A percentile compares a stretch with the other conserved stretches of the same genome.
phyloP scores from a whole-genome alignment of 2,329 filamentous ascomycete genomes.

The Helotiales sp. region DNA sequence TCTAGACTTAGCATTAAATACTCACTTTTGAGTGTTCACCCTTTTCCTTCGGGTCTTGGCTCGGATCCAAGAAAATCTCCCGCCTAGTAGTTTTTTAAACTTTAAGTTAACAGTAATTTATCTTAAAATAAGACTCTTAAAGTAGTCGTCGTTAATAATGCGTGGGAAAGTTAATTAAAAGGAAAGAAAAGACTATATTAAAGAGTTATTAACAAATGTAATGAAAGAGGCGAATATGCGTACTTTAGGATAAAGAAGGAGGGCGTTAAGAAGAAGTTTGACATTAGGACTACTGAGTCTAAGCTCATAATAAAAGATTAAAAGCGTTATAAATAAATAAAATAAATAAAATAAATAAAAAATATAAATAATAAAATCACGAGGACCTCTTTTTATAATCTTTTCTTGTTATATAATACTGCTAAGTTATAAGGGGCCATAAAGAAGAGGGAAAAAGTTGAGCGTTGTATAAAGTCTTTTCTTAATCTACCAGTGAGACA shows the following conservation, averaged over 20 bases:
- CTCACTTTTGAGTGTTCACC: constrained; percentile 24
- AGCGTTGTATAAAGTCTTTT: too few species aligned
- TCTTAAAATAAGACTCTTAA: constrained; percentile 21
- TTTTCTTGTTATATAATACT: too few species aligned
- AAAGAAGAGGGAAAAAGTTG: too few species aligned
- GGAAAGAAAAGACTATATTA: constrained; percentile 11
- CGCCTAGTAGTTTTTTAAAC: constrained; percentile 17
- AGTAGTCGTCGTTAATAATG: constrained; percentile 25
- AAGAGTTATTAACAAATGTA: constrained; percentile 16
- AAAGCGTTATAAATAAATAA: not conserved
- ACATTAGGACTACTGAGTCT: constrained; percentile 17
- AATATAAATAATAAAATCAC: constrained; percentile 6
- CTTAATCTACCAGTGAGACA: too few species aligned
- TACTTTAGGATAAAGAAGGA: too few species aligned
- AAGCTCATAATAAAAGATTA: constrained; percentile 13
- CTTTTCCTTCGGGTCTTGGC: constrained; percentile 26
- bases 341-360: not conserved
- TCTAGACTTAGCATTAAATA: constrained; percentile 19
- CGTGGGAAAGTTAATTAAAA: constrained; percentile 19
- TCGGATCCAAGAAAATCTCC: constrained; percentile 8
- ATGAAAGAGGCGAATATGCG: constrained; percentile 14
- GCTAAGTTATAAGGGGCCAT: too few species aligned
- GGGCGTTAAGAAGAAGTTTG: constrained; percentile 13
- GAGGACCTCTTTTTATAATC: too few species aligned
- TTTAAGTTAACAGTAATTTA: constrained; percentile 13